Evolutionary conservation across 2,329 filamentous ascomycete species (phyloP).

Genomic region (Boeremia lycopersici): DNA sequence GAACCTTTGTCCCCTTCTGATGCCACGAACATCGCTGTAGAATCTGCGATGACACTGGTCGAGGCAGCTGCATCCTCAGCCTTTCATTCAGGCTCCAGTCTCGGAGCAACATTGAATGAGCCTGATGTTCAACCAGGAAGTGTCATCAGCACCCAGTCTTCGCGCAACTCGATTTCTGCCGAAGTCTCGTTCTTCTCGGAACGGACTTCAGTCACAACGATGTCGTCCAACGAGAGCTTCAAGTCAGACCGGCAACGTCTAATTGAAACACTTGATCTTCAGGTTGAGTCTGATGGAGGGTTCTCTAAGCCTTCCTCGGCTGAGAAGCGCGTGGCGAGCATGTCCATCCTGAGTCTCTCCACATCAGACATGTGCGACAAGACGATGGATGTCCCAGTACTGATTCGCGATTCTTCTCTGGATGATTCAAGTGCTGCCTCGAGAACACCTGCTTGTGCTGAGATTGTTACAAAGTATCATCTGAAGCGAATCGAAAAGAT

Average conservation of each 20-base stretch:
- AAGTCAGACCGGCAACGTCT: neutral
- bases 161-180: neutral
- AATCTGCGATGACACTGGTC: too few relatives aligned
- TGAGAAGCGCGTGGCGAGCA: neutral
- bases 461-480: too few relatives aligned
- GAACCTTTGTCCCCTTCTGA: neutral
- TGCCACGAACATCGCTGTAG: neutral
- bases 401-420: neutral
- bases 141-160: neutral
- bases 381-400: neutral
- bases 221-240: conserved; percentile 9
- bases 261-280: neutral
- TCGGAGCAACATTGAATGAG: too few relatives aligned
- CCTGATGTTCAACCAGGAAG: too few relatives aligned
- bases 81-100: too few relatives aligned
- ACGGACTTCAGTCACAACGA: conserved; percentile 1
- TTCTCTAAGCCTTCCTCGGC: neutral
- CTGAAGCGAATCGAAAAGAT: too few relatives aligned
- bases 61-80: too few relatives aligned
- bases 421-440: too few relatives aligned
- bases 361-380: neutral
- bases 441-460: too few relatives aligned
- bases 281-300: neutral
- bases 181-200: conserved; percentile 1
- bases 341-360: neutral